Conservation (phyloP, 2,329 filamentous ascomycete species). For the Thelonectria discophora region DNA sequence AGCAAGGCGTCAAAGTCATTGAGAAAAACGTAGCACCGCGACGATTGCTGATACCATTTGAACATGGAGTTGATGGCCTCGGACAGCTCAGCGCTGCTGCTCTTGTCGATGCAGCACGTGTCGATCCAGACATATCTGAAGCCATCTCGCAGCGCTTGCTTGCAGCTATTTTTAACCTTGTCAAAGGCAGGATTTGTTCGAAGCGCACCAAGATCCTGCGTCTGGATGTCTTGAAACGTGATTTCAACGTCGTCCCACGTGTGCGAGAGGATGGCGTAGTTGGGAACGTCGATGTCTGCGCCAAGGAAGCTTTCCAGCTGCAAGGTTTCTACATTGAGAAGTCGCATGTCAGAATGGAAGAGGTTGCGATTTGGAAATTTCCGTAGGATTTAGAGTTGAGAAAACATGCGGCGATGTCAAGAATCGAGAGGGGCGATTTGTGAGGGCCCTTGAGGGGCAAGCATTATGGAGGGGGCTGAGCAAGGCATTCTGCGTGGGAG, state of each 20-base stretch:
- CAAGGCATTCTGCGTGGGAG: neutral
- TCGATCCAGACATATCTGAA: constrained; percentile 43
- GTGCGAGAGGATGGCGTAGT: constrained; percentile 46
- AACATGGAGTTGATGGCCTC: constrained; percentile 32
- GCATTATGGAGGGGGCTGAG: neutral
- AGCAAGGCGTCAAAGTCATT: constrained; percentile 12
- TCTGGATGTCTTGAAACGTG: constrained; percentile 37
- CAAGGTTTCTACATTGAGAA: constrained; percentile 34
- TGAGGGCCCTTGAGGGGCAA: neutral
- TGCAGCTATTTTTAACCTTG: constrained; percentile 35
- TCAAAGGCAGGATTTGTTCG: constrained; percentile 17
- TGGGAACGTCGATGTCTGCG: constrained; percentile 20
- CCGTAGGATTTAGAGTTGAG: neutral
- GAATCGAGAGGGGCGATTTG: no score
- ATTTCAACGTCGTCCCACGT: constrained; percentile 44
- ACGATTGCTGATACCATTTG: constrained; percentile 20
- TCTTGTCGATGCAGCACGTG: constrained; percentile 45
- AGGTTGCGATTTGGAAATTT: neutral
- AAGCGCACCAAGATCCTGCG: neutral
- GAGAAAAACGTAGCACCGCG: constrained; percentile 21
- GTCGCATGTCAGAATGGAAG: constrained; percentile 29
- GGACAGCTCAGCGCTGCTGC: constrained; percentile 21
- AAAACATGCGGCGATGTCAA: neutral
- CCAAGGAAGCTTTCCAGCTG: constrained; percentile 32
- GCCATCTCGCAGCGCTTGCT: constrained; percentile 31